These are phyloP conservation scores for Boletus vermiculosoides DNA, from an alignment of 768 basidiomycete species.

Conservation along the genomic window DNA sequence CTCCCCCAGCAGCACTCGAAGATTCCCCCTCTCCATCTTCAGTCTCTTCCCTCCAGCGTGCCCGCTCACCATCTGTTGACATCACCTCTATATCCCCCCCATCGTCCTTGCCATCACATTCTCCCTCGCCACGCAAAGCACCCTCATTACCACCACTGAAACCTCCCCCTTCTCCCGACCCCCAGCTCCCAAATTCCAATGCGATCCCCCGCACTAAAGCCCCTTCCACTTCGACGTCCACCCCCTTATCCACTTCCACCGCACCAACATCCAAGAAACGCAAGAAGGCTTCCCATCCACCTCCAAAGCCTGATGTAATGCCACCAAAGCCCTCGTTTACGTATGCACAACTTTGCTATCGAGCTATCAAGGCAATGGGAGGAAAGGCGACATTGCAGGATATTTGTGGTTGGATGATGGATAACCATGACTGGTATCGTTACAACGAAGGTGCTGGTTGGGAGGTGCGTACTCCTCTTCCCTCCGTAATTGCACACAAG, in stretches of 20 bases:
- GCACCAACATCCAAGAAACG: constrained; percentile 57
- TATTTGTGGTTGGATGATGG: constrained; percentile 89
- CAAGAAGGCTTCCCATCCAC: constrained; percentile 52
- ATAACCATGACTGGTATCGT: constrained; percentile 86
- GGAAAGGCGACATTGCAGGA: constrained; percentile 90
- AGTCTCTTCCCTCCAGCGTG: constrained; percentile 61
- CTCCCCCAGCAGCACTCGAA: constrained; percentile 78
- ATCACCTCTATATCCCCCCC: constrained; percentile 81
- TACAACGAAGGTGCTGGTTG: constrained; percentile 81
- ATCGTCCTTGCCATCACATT: constrained; percentile 75
- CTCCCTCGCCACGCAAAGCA: constrained; percentile 57
- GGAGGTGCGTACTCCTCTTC: constrained; percentile 62
- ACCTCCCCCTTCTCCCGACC: constrained; percentile 44
- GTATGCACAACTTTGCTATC: constrained; percentile 89
- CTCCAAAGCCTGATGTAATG: constrained; percentile 68
- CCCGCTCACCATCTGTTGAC: constrained; percentile 79
- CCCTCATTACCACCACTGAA: constrained; percentile 46
- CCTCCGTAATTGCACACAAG: neutral
- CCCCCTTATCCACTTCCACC: constrained; percentile 13
- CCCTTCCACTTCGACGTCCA: constrained; percentile 17
- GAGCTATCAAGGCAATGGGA: constrained; percentile 77
- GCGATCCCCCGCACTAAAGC: constrained; percentile 48
- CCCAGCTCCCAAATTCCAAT: constrained; percentile 64
- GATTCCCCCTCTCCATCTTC: constrained; percentile 82
- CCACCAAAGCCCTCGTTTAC: constrained; percentile 88